Conservation (phyloP, 805 yeast species). For the Schwanniomyces vanrijiae region DNA sequence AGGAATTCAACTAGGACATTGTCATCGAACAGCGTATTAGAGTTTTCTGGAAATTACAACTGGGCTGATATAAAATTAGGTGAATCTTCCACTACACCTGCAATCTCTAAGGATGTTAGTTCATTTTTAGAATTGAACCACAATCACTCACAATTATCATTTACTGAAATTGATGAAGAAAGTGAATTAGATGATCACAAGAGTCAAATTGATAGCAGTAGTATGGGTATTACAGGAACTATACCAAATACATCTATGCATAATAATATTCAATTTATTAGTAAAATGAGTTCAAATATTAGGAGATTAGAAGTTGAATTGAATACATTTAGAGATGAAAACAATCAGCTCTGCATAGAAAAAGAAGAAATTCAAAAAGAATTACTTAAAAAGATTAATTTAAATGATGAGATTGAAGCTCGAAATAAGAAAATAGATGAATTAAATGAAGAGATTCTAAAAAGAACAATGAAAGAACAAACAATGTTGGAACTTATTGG, state of each 20-base stretch:
- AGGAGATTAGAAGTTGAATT: conserved; percentile 81
- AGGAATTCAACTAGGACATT: conserved; percentile 1
- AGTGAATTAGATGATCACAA: conserved; percentile 8
- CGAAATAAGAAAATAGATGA: conserved; percentile 27
- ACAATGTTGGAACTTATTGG: conserved; percentile 73
- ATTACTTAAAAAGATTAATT: conserved; percentile 44
- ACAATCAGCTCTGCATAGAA: conserved; percentile 50
- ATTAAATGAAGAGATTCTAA: conserved; percentile 31
- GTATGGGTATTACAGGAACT: conserved; percentile 7
- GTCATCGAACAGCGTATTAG: neutral
- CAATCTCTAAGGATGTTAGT: conserved; percentile 8
- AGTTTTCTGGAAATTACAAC: neutral
- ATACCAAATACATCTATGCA: conserved; percentile 12
- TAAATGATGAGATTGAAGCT: conserved; percentile 25
- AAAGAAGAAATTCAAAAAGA: conserved; percentile 71
- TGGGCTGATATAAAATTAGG: conserved; percentile 39
- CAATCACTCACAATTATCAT: conserved; percentile 15
- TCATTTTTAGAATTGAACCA: conserved; percentile 9
- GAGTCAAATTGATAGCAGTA: conserved; percentile 2
- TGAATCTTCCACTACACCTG: conserved; percentile 50
- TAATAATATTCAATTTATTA: conserved; percentile 58
- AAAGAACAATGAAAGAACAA: conserved; percentile 40
- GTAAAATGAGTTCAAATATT: conserved; percentile 73
- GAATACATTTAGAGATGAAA: conserved; percentile 61
- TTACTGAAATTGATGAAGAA: conserved; percentile 12